Conservation (phyloP, 208 protist genomes). For the Leptomonas seymouri region DNA sequence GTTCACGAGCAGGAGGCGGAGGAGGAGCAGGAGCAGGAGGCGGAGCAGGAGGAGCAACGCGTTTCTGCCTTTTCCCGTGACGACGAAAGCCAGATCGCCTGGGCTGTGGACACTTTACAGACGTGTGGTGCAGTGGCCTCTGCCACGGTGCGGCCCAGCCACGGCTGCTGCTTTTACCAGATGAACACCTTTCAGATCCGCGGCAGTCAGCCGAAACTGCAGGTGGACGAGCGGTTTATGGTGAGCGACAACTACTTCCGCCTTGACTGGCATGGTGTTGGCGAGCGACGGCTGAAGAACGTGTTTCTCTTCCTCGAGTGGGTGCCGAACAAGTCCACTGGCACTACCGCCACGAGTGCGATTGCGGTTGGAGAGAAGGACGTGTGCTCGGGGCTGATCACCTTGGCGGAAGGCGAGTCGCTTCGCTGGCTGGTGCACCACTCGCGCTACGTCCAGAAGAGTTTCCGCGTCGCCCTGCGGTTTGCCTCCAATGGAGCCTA, state of each 20-base stretch:
- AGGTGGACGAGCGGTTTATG: constrained; percentile 62
- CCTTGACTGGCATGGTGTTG: constrained; percentile 76
- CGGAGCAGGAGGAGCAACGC: constrained; percentile 79
- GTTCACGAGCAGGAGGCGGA: constrained; percentile 90
- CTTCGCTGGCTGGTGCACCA: constrained; percentile 89
- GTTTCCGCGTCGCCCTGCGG: constrained; percentile 46
- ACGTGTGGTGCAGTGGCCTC: constrained; percentile 26
- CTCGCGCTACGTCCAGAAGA: constrained; percentile 26
- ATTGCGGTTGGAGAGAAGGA: constrained; percentile 3
- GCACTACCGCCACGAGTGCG: neutral
- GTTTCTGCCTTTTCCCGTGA: constrained; percentile 79
- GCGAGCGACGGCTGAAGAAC: constrained; percentile 93
- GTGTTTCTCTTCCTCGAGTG: constrained; percentile 90
- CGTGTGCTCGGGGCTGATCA: constrained; percentile 66
- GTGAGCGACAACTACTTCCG: constrained; percentile 95
- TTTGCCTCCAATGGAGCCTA: constrained; percentile 53
- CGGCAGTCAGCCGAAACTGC: constrained; percentile 44
- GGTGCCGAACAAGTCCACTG: constrained; percentile 39
- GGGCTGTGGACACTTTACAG: constrained; percentile 60
- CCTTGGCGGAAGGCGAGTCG: constrained; percentile 90
- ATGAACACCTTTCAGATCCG: constrained; percentile 65
- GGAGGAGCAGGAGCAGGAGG: constrained; percentile 87
- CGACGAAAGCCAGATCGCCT: constrained; percentile 88
- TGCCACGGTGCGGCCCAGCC: constrained; percentile 30
- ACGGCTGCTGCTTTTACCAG: constrained; percentile 65